Evolutionary conservation across 2,329 filamentous ascomycete species (phyloP), one percentile per base, ranked within the genome.

Genomic region (Plenodomus tracheiphilus): DNA sequence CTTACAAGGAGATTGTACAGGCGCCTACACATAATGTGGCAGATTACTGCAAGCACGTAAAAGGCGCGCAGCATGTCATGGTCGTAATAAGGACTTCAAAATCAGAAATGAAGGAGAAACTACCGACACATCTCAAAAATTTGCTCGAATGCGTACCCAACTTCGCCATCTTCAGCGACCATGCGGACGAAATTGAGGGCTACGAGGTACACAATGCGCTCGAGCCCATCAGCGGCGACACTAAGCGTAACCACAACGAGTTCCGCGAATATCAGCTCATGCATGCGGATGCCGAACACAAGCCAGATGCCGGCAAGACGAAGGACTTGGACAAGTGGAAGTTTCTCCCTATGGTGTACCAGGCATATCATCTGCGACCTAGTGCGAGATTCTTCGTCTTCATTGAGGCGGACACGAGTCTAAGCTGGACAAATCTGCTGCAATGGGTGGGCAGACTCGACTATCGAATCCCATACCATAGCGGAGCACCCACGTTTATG

Each of bases 131-230:
- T 56, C 75, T 83, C 49, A 64, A 74, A 42, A 81, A 80, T 1
- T 81, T 81, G 0, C 72, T 85, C 17, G 73, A 74, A 53, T 85
- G 82, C 69, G 75, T 81, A 36, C 77, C 79, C 25, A 71, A 83
- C 63, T 80, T 78, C 43, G 75, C 79, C 42, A 78, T 85, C 59
- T 84, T 82, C 68, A 85, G 82, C 51, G 83, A 85, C 64, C 80
- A 80, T 45, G 75, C 77, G 20, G 66, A 63, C 77, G 81, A 62
- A 66, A 75, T 84, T 40, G 71, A 75, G 10, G 80, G 81, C 22
- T 72, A 78, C 37, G 71, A 72, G 15, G 66, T 82, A 25, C 66
- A 81, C 61, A 79, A 83, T 63, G 79, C 76, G 18, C 72, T 84
- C 7, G 71, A 72, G 16, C 69, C 72, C 16, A 72, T 82, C 44